Conservation (phyloP, 2,329 filamentous ascomycete species). For the Huntiella omanensis region DNA sequence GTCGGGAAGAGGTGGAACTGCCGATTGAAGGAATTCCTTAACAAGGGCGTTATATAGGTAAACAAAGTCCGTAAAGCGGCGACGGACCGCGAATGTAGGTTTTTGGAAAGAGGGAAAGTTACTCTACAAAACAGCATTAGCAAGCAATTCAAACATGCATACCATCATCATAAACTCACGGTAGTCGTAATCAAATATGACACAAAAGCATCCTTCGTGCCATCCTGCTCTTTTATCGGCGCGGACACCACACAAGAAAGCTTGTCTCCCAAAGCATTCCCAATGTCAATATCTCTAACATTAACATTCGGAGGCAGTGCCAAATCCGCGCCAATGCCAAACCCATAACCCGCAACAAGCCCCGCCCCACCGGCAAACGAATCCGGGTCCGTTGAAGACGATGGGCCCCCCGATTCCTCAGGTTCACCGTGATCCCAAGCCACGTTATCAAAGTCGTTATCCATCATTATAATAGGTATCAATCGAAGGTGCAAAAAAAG, state of each 20-base stretch:
- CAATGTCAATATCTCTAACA: constrained; percentile 9
- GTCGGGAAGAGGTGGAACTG: constrained; percentile 85
- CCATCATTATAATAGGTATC: constrained; percentile 20
- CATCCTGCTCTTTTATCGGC: constrained; percentile 87
- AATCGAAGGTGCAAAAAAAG: not conserved
- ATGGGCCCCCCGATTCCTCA: constrained; percentile 15
- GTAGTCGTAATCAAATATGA: constrained; percentile 88
- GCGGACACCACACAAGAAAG: constrained; percentile 69
- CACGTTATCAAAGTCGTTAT: constrained; percentile 64
- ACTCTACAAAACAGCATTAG: constrained; percentile 35
- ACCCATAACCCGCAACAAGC: not conserved
- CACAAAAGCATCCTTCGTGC: constrained; percentile 89
- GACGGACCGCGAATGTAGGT: constrained; percentile 57
- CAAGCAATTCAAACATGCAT: not conserved
- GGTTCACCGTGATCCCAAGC: constrained; percentile 53
- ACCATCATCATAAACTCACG: constrained; percentile 28
- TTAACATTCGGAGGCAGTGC: not conserved
- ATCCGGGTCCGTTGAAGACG: constrained; percentile 2
- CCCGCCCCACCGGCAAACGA: constrained; percentile 8
- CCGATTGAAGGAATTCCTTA: constrained; percentile 76
- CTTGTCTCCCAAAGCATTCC: constrained; percentile 23
- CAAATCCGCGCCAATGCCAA: no score
- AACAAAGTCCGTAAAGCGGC: constrained; percentile 94
- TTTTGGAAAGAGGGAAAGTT: constrained; percentile 88
- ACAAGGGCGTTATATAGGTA: constrained; percentile 85